Conservation (phyloP, 1,139 yeast species). For the Debaryomyces udenii region DNA sequence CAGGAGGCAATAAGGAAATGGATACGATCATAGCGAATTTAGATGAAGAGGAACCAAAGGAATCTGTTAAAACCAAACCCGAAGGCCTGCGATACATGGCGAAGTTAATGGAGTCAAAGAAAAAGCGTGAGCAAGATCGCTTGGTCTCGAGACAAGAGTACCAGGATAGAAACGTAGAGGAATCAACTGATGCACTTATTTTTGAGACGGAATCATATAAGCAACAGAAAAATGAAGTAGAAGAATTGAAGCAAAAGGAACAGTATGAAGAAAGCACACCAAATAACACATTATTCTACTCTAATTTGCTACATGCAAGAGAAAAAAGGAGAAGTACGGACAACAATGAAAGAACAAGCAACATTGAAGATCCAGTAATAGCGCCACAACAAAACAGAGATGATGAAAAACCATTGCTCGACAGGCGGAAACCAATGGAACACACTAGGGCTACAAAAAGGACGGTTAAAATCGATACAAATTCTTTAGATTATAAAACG, state of each 20-base stretch:
- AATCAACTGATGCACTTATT: conserved; percentile 13
- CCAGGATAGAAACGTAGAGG: conserved; percentile 7
- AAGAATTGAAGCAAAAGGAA: conserved; percentile 5
- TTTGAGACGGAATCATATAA: conserved; percentile 19
- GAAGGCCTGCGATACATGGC: conserved; percentile 14
- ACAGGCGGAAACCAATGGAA: background rate
- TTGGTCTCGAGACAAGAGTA: conserved; percentile 12
- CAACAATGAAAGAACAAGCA: background rate
- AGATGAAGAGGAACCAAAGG: conserved; percentile 2
- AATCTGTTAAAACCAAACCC: background rate
- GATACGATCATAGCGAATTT: conserved; percentile 1
- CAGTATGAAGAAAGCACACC: conserved; percentile 12
- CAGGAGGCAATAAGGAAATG: conserved; percentile 7
- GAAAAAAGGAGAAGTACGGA: background rate
- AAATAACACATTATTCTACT: conserved; percentile 10
- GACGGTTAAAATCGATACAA: background rate
- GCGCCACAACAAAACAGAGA: background rate
- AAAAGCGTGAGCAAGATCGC: conserved; percentile 15
- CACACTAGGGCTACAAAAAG: background rate
- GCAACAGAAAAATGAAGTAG: conserved; percentile 11
- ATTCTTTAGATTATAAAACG: conserved; percentile 8
- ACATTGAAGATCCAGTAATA: background rate
- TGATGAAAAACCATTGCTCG: background rate
- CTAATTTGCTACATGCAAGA: conserved; percentile 7
- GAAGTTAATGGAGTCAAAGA: conserved; percentile 14